Conservation (phyloP, 352 stramenopile genomes). For the Phytophthora parvispora region DNA sequence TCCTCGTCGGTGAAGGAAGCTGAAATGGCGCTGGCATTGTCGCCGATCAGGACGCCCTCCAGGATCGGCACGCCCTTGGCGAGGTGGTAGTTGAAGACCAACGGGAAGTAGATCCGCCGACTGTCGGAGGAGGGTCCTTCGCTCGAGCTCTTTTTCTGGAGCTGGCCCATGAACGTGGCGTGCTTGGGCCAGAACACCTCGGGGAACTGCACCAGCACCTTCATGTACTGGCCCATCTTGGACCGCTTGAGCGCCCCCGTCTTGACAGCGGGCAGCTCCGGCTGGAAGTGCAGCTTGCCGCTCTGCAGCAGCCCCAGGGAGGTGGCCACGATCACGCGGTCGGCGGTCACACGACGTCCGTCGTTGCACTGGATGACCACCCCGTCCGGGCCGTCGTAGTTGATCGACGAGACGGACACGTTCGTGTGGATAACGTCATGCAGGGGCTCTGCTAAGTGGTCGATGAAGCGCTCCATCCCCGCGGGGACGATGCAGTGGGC, state of each 20-base stretch:
- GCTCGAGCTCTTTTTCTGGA: slow-evolving; percentile 19
- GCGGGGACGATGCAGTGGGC: slow-evolving; percentile 60
- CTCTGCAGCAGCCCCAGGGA: slow-evolving; percentile 67
- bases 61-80: slow-evolving; percentile 64
- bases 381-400: slow-evolving; percentile 34
- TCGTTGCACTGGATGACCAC: slow-evolving; percentile 50
- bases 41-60: slow-evolving; percentile 67
- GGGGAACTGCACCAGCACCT: slow-evolving; percentile 78
- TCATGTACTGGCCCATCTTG: slow-evolving; percentile 78
- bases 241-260: slow-evolving; percentile 56
- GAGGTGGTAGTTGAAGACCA: slow-evolving; percentile 71
- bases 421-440: slow-evolving; percentile 49
- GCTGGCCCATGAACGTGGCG: slow-evolving; percentile 57
- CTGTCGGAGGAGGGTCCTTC: slow-evolving; percentile 9
- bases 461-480: slow-evolving; percentile 68
- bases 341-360: slow-evolving; percentile 33
- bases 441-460: slow-evolving; percentile 44
- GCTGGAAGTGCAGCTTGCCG: slow-evolving; percentile 58
- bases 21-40: slow-evolving; percentile 55
- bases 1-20: slow-evolving; percentile 52
- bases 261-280: slow-evolving; percentile 57
- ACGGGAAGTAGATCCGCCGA: slow-evolving; percentile 59
- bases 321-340: slow-evolving; percentile 65
- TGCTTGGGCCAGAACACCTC: slow-evolving; percentile 71
- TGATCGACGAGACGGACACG: slow-evolving; percentile 37